Percentiles rank a stretch among this genome's conserved stretches.
Evolutionary conservation across 2,329 filamentous ascomycete genomes (phyloP).

Genomic region (Hymenoscyphus salicellus): DNA sequence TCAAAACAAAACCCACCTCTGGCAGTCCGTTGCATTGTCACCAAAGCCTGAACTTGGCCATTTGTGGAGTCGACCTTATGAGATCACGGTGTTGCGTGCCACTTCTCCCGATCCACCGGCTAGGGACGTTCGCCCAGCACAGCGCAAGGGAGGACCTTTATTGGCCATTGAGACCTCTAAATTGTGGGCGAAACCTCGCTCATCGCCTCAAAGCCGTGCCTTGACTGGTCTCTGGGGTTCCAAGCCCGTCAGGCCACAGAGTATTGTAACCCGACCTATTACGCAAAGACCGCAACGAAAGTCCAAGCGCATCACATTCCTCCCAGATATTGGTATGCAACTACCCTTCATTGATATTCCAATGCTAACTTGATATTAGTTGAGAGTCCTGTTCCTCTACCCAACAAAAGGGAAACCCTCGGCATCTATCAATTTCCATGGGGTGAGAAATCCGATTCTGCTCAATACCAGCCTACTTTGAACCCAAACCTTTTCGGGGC

Average conservation of each 20-base stretch:
- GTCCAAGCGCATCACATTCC: conserved; percentile 54
- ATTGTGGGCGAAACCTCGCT: conserved; percentile 32
- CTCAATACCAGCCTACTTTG: conserved; percentile 42
- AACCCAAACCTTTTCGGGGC: conserved; percentile 21
- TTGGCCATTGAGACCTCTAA: conserved; percentile 27
- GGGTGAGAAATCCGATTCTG: conserved; percentile 60
- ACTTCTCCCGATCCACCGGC: conserved; percentile 30
- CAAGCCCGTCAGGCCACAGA: conserved; percentile 27
- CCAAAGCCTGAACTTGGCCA: conserved; percentile 21
- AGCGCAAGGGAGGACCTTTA: conserved; percentile 18
- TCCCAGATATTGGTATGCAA: conserved; percentile 54
- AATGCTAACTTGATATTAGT: conserved; percentile 35
- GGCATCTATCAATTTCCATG: conserved; percentile 66
- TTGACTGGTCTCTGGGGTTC: conserved; percentile 34
- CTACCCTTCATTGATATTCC: not conserved
- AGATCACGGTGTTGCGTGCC: conserved; percentile 7
- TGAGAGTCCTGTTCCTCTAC: conserved; percentile 58
- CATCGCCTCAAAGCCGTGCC: conserved; percentile 17
- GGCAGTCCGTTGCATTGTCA: conserved; percentile 22
- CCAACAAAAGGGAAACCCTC: conserved; percentile 56
- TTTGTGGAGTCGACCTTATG: conserved; percentile 29
- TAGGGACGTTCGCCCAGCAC: conserved; percentile 28
- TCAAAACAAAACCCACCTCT: conserved; percentile 21
- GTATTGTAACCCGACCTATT: conserved; percentile 41
- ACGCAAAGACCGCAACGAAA: conserved; percentile 54